Percentiles rank a stretch among this genome's conserved stretches.
These are phyloP conservation scores for Striga hermonthica DNA, from an alignment of 305 asterid genomes.

Conservation along the genomic window DNA sequence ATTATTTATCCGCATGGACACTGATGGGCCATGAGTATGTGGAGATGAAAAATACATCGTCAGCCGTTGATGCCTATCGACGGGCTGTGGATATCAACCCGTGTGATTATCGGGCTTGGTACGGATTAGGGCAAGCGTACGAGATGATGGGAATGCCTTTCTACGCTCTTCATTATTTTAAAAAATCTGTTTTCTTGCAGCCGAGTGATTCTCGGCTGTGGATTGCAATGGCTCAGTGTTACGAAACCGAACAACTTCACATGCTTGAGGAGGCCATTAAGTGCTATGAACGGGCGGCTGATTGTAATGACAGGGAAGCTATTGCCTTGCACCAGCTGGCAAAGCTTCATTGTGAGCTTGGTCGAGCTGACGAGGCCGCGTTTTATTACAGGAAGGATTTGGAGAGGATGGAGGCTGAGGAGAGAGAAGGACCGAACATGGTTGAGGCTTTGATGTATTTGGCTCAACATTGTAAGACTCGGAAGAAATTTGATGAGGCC, in stretches of 20 bases:
- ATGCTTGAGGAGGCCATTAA: conserved; percentile 93
- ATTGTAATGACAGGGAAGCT: conserved; percentile 82
- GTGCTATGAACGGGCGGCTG: conserved; percentile 75
- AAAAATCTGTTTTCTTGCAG: conserved; percentile 86
- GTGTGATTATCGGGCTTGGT: conserved; percentile 97
- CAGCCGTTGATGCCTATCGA: conserved; percentile 91
- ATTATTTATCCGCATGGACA: conserved; percentile 92
- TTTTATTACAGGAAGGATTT: conserved; percentile 84
- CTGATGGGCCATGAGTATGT: conserved; percentile 96
- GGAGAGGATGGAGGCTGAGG: conserved; percentile 94
- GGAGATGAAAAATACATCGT: conserved; percentile 92
- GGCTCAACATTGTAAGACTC: conserved; percentile 62
- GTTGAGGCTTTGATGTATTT: conserved; percentile 88
- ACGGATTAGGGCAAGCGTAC: conserved; percentile 93
- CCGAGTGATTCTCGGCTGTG: conserved; percentile 88
- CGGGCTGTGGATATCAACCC: conserved; percentile 92
- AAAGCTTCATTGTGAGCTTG: conserved; percentile 67
- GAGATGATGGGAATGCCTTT: conserved; percentile 97
- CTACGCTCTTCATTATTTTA: conserved; percentile 88
- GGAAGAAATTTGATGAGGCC: conserved; percentile 80
- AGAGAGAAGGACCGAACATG: conserved; percentile 84
- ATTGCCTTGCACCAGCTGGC: conserved; percentile 83
- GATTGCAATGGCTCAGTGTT: conserved; percentile 98
- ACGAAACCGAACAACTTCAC: conserved; percentile 75
- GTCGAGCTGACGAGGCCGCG: conserved; percentile 70